Base-by-base conservation (phyloP, 768 basidiomycete genomes). In the Suillus variegatus region DNA sequence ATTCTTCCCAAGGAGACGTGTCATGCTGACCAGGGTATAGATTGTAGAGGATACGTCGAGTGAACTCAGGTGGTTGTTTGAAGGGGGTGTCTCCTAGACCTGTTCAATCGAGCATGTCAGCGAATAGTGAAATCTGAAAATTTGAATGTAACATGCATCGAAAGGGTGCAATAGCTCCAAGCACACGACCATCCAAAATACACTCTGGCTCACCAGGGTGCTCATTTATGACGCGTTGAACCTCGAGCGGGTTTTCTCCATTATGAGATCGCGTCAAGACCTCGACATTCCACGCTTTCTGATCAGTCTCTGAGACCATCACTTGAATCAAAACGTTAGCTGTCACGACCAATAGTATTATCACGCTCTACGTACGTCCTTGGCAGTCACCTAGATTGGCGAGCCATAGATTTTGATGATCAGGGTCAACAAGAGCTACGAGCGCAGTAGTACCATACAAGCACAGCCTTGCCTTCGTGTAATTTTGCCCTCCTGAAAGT, bases 381-480 rank as follows among this genome's bases (percentile, higher is more conserved):
- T 90, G 88, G 74, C 90, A 92, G 72, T 93, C 92, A 16, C 92
- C 92, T 35, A 93, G 81, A 71, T 92, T 92, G 7, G 91, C 91
- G 56, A 93, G 77, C 92, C 92, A 93, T 25, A 93, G 78, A 67
- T 91, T 85, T 71, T 84, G 80, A 67, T 85, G 84, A 22, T 85
- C 80, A 43, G 91, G 89, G 77, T 92, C 90, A 49, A 89, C 83
- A 44, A 93, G 81, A 10, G 91, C 84, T 49, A 93, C 84, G 40
- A 93, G 83, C 6, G 88, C 90, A 3, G 92, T 93, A 0, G 88
- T 91, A 25, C 92, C 92, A 69, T 91, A 90, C 86, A 93, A 90
- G 72, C 89, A 90, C 58, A 91, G 80, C 60, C 88, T 78, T 22
- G 86, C 87, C 70, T 87, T 89, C 61, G 84, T 80, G 79, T 88